Base-by-base conservation (phyloP, 2,329 filamentous ascomycete genomes). In the Aspergillus proliferans region DNA sequence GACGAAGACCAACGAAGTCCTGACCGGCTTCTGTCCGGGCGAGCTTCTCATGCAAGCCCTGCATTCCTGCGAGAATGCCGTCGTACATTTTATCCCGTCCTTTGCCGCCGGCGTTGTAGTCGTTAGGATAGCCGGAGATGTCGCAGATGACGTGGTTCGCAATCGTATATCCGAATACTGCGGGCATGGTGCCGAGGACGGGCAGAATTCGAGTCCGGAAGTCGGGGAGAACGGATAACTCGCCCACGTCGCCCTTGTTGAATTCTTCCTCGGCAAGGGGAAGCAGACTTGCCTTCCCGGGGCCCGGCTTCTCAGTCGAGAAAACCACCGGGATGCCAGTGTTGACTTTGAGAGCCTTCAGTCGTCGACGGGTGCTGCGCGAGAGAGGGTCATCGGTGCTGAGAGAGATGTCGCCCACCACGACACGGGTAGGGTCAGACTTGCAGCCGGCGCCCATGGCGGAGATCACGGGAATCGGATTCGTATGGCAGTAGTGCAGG, bases 381-480 rank as follows among this genome's bases (percentile, higher is more conserved):
- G 91, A 96, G 0, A 98, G 78, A 0, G 88, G 85, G 59, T 98
- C 93, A 57, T 97, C 92, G 1, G 85, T 88, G 58, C 86, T 94
- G 1, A 81, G 78, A 6, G 88, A 90, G 54, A 98, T 95, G 63
- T 98, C 93, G 18, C 91, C 91, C 4, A 98, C 85, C 58, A 88
- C 85, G 47, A 98, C 86, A 48, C 87, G 80, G 0, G 91, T 97
- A 1, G 83, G 83, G 58, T 86, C 83, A 3, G 88, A 92, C 75
- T 97, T 98, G 71, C 89, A 96, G 0, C 90, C 93, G 0, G 93
- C 93, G 1, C 93, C 93, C 91, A 97, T 97, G 28, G 89, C 88
- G 14, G 89, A 93, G 53, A 98, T 91, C 24, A 98, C 89, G 1
- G 83, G 85, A 22, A 97, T 75, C 1, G 79, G 76, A 63, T 89